Base-by-base conservation (phyloP, 306 rosid genomes). In the Glycine latifolia region DNA sequence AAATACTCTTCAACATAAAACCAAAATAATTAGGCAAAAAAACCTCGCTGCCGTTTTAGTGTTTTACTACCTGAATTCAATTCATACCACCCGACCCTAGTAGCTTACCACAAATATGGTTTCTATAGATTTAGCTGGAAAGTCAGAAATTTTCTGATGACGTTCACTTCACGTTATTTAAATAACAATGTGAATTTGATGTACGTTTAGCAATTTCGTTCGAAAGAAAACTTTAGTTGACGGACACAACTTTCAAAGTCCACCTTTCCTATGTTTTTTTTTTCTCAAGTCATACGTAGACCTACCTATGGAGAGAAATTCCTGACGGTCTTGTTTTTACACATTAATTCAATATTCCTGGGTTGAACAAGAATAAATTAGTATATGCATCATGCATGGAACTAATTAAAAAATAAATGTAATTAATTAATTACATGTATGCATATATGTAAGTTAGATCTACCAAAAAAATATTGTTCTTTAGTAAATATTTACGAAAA, bases 171-270 rank as follows among this genome's bases (percentile, higher is more conserved):
- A 16, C 54, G 73, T 2, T 46, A 16, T 63, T 15, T 8, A 15
- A 43, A n/a, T 44, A 43, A 10, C 14, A 68, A 9, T 44, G n/a
- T 67, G 50, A 66, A 66, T 39, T 39, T 66, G 71, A 41, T 66
- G 12, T 13, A 0, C 0, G 0, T 67, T 67, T 66, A 7, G 50
- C 71, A 66, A 68, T 15, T 86, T 78, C 87, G 74, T 16, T 76
- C 10, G 62, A 84, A 90, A 73, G 59, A 68, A 26, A 54, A 65
- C 20, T 59, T 79, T 17, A 4, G 60, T 56, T 41, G 74, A 73
- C 75, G 49, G 69, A 48, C 52, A 65, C 79, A 67, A 71, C 58
- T 78, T 85, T 85, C 80, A 76, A 87, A 85, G 49, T 73, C 9
- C 43, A 43, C 77, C 5, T 52, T 70, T 78, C 78, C 81, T 16